Conservation (phyloP, 352 stramenopile genomes). For the Phytophthora citrophthora region DNA sequence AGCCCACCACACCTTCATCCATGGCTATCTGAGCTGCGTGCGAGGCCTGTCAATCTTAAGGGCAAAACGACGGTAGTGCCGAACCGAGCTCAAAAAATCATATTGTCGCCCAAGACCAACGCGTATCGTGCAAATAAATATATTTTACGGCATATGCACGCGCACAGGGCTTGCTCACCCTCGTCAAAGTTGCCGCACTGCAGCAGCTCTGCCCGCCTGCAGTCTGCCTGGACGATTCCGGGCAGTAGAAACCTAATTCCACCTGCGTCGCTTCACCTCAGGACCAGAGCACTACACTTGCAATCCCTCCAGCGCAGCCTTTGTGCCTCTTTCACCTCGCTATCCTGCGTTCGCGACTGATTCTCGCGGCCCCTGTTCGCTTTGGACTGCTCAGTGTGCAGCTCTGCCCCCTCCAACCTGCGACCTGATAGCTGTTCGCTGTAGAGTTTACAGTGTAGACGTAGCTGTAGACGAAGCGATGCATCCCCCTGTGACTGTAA, state of each 20-base stretch:
- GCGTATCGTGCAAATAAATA: conserved; percentile 1
- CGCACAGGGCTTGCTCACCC: background rate
- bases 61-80: too few relatives aligned
- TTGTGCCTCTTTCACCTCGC: too few relatives aligned
- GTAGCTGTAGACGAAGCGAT: conserved; percentile 17
- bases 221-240: too few relatives aligned
- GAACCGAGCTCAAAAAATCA: too few relatives aligned
- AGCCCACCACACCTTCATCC: too few relatives aligned
- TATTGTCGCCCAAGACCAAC: background rate
- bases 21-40: too few relatives aligned
- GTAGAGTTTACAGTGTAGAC: background rate
- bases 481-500: conserved; percentile 5
- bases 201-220: background rate
- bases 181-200: background rate
- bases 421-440: conserved; percentile 9
- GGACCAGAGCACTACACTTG: too few relatives aligned
- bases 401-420: background rate
- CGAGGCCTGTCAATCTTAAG: too few relatives aligned
- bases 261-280: too few relatives aligned
- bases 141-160: background rate
- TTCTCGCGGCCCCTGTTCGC: background rate
- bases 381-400: background rate
- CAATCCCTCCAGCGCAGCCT: too few relatives aligned
- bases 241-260: too few relatives aligned
- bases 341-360: too few relatives aligned